These are phyloP conservation scores for Allomyces macrogynus DNA, from an alignment of 192 early-diverging fungal species.

Conservation along the genomic window DNA sequence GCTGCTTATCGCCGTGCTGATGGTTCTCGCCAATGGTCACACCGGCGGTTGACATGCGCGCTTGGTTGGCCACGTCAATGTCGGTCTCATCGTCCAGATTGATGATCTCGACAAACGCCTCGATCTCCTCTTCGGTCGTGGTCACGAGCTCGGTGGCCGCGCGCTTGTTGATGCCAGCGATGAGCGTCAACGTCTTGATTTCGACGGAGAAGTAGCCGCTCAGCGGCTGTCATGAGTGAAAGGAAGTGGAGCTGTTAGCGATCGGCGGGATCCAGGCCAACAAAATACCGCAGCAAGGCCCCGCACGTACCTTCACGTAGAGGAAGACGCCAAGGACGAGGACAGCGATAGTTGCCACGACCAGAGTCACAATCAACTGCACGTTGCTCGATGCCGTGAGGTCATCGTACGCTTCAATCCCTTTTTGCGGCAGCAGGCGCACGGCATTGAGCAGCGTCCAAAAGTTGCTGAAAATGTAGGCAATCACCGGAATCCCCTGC, in stretches of 20 bases:
- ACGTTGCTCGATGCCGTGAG: background rate
- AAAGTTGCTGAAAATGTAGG: background rate
- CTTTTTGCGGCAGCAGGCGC: background rate
- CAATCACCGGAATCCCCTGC: too few relatives aligned
- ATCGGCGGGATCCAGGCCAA: background rate
- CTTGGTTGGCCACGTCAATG: too few relatives aligned
- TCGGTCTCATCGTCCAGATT: background rate
- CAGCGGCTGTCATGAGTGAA: background rate
- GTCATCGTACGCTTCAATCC: background rate
- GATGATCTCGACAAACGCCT: background rate
- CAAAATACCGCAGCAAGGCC: background rate
- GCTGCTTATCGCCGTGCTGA: too few relatives aligned
- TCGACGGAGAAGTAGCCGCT: background rate
- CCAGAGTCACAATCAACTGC: background rate
- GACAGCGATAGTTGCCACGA: background rate
- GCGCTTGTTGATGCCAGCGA: background rate
- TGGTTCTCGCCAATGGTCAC: too few relatives aligned
- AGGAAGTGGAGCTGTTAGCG: background rate
- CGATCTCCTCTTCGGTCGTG: background rate
- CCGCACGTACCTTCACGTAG: background rate
- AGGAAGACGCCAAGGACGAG: background rate
- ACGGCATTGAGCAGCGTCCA: background rate
- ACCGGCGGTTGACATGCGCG: too few relatives aligned
- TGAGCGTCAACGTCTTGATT: background rate
- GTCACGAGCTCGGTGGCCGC: background rate